These are phyloP conservation scores for Monosporascus cannonballus DNA, from an alignment of 2,329 filamentous ascomycete species.

Conservation along the genomic window DNA sequence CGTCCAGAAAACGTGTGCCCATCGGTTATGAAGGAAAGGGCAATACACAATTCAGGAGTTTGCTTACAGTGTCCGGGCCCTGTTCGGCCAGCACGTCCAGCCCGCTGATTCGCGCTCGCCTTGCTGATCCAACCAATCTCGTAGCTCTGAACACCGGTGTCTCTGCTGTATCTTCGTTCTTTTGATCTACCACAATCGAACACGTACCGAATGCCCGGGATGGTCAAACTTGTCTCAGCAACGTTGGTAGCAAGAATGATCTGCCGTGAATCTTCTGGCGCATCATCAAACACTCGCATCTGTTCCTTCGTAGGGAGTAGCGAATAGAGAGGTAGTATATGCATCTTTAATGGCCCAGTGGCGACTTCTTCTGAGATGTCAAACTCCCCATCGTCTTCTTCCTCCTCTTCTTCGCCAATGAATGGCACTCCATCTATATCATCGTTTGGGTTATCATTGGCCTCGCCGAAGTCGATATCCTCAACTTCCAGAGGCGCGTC, in stretches of 20 bases:
- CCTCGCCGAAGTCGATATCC: conserved; percentile 75
- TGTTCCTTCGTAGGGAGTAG: conserved; percentile 87
- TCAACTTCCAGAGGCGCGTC: conserved; percentile 79
- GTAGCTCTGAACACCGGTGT: conserved; percentile 90
- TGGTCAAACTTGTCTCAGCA: conserved; percentile 93
- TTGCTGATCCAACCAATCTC: conserved; percentile 97
- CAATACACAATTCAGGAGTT: neutral
- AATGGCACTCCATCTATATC: conserved; percentile 44
- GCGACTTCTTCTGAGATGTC: conserved; percentile 58
- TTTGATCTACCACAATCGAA: conserved; percentile 93
- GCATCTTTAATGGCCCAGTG: conserved; percentile 65
- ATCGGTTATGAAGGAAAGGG: neutral
- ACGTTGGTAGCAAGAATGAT: conserved; percentile 95
- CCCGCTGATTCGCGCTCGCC: conserved; percentile 84
- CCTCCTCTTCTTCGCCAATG: conserved; percentile 47
- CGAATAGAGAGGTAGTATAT: conserved; percentile 91
- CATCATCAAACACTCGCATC: conserved; percentile 78
- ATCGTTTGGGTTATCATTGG: conserved; percentile 62
- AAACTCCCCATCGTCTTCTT: conserved; percentile 63
- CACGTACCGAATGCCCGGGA: conserved; percentile 90
- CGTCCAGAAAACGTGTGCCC: no score
- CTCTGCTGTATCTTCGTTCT: conserved; percentile 81
- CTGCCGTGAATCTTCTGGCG: conserved; percentile 75
- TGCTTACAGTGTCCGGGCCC: conserved; percentile 77
- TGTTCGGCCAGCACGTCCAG: conserved; percentile 90